Evolutionary conservation across 192 early-diverging fungal species (phyloP).

Genomic region (Phlyctochytrium arcticum): DNA sequence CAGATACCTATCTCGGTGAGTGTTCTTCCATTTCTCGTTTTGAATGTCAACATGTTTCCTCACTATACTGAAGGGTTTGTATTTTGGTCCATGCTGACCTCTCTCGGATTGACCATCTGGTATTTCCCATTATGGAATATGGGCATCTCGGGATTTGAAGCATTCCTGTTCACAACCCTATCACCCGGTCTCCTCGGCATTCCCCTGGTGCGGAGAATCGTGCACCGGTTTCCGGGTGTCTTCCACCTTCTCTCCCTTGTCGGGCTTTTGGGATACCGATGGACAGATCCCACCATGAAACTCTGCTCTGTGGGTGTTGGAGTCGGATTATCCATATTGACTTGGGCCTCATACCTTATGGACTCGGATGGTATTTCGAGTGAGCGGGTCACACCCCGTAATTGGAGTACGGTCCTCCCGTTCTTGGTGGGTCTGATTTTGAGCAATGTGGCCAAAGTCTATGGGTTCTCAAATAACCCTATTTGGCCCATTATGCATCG

Average conservation of each 20-base stretch:
- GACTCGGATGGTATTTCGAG: slow-evolving; percentile 5
- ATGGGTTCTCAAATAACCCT: slow-evolving; percentile 9
- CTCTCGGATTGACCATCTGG: slow-evolving; percentile 18
- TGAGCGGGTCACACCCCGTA: background rate
- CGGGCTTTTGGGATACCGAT: slow-evolving; percentile 7
- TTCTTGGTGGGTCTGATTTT: slow-evolving; percentile 5
- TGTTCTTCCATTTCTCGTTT: background rate
- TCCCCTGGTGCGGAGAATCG: background rate
- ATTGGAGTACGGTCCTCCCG: background rate
- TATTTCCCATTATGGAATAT: slow-evolving; percentile 23
- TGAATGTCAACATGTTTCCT: too few species aligned
- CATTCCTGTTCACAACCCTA: slow-evolving; percentile 13
- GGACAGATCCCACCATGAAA: background rate
- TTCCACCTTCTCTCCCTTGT: slow-evolving; percentile 16
- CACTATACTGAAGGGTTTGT: slow-evolving; percentile 1
- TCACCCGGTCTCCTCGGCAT: slow-evolving; percentile 6
- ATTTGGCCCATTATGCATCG: slow-evolving; percentile 11
- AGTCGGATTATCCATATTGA: slow-evolving; percentile 7
- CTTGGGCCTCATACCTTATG: slow-evolving; percentile 1
- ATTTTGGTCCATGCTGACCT: slow-evolving; percentile 14
- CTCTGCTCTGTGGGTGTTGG: slow-evolving; percentile 8
- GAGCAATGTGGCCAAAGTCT: slow-evolving; percentile 11
- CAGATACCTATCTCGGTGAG: slow-evolving; percentile 19
- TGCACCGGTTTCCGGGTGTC: background rate
- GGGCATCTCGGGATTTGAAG: slow-evolving; percentile 18